These are phyloP conservation scores for Amanita exitialis DNA, from an alignment of 768 basidiomycete genomes.

Conservation along the genomic window DNA sequence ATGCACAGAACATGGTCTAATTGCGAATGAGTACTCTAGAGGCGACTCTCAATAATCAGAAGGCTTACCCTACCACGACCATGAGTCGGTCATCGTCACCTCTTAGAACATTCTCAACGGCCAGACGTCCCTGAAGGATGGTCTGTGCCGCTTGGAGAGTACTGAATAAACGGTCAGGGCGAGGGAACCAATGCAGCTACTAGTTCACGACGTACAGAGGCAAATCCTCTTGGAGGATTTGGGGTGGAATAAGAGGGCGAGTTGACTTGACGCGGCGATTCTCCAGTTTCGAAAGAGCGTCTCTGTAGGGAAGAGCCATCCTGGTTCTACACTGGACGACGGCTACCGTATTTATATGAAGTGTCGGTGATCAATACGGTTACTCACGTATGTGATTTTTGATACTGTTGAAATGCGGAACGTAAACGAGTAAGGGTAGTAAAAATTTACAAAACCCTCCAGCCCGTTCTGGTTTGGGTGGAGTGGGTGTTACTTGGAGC, in stretches of 20 bases:
- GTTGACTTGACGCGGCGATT: conserved; percentile 82
- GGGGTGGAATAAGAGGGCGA: conserved; percentile 86
- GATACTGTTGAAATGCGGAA: background rate
- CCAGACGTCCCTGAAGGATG: conserved; percentile 75
- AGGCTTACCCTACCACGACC: conserved; percentile 80
- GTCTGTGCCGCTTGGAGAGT: conserved; percentile 79
- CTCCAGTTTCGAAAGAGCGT: conserved; percentile 73
- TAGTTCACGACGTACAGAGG: conserved; percentile 48
- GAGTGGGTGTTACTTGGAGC: background rate
- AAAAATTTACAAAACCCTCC: background rate
- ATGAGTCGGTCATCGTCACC: conserved; percentile 89
- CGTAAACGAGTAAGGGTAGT: conserved; percentile 1
- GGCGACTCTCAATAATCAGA: background rate
- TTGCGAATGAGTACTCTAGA: background rate
- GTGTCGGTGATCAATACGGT: background rate
- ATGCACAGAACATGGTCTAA: conserved; percentile 91
- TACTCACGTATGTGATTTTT: background rate
- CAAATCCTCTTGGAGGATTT: conserved; percentile 91
- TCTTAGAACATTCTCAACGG: conserved; percentile 67
- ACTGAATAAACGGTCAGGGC: conserved; percentile 24
- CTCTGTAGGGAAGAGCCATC: conserved; percentile 69
- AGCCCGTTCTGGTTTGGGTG: background rate
- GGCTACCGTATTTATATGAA: background rate
- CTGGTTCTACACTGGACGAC: conserved; percentile 13
- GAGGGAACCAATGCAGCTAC: conserved; percentile 3